Conservation (phyloP, 495 filamentous ascomycete genomes). For the Sordaria brevicollis region DNA sequence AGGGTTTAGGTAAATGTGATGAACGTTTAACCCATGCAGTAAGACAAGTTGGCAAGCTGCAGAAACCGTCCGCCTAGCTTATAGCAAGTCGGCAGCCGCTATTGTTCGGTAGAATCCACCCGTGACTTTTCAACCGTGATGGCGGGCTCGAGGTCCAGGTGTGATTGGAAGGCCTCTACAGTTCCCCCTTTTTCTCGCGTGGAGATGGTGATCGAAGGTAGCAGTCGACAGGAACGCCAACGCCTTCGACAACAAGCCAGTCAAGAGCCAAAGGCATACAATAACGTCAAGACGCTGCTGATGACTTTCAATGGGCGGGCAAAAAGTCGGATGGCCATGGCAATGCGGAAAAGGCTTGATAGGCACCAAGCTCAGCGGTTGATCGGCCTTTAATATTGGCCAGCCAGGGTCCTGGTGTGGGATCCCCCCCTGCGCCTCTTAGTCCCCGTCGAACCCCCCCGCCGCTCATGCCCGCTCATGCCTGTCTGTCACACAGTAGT, state of each 20-base stretch:
- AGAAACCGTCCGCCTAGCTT: background rate
- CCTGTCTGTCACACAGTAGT: conserved; percentile 8
- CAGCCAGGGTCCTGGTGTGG: conserved; percentile 12
- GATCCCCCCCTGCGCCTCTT: conserved; percentile 9
- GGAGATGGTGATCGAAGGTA: background rate
- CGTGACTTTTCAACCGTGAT: background rate
- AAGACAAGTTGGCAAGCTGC: background rate
- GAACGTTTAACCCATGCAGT: background rate
- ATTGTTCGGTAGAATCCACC: background rate
- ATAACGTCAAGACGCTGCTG: background rate
- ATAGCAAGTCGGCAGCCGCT: background rate
- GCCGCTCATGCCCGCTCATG: conserved; percentile 4
- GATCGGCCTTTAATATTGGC: conserved; percentile 40
- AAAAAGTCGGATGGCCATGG: background rate
- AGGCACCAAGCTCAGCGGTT: conserved; percentile 28
- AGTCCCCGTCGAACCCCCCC: background rate
- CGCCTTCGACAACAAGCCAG: background rate
- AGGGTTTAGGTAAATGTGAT: background rate
- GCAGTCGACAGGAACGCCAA: background rate
- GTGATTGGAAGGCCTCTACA: background rate
- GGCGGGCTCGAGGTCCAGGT: background rate
- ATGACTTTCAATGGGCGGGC: background rate
- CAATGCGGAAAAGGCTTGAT: conserved; percentile 14
- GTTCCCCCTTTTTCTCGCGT: background rate
- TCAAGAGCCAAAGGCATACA: background rate